These are phyloP conservation scores for Epichloe brachyelytri DNA, from an alignment of 2,329 filamentous ascomycete genomes.

Conservation along the genomic window DNA sequence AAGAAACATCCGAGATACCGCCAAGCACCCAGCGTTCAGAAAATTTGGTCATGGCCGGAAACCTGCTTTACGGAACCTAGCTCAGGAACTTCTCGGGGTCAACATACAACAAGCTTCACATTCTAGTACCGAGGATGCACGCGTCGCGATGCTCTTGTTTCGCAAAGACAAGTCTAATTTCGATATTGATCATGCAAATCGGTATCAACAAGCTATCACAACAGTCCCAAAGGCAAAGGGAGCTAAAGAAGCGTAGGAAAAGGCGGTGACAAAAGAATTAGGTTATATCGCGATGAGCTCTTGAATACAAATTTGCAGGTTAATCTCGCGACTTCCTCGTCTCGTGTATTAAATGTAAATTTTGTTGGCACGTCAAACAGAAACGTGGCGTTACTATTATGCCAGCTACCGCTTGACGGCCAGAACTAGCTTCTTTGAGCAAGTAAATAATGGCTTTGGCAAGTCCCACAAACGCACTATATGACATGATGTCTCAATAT, in stretches of 20 bases:
- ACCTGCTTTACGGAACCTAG: constrained; percentile 50
- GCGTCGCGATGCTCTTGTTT: constrained; percentile 83
- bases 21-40: constrained; percentile 61
- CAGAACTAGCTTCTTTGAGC: not conserved
- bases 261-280: not conserved
- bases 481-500: not conserved
- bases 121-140: constrained; percentile 65
- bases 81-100: constrained; percentile 42
- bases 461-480: not conserved
- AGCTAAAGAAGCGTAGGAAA: constrained; percentile 21
- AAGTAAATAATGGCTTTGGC: not conserved
- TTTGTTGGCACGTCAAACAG: not conserved
- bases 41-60: constrained; percentile 55
- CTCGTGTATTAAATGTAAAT: not conserved
- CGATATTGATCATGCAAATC: constrained; percentile 64
- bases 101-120: constrained; percentile 53
- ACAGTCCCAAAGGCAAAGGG: constrained; percentile 14
- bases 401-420: not conserved
- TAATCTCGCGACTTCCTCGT: not conserved
- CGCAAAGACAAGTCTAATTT: constrained; percentile 72
- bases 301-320: not conserved
- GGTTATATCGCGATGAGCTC: too few species aligned
- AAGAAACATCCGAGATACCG: constrained; percentile 73
- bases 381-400: not conserved
- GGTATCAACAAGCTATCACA: constrained; percentile 32